Percentiles rank a stretch among this genome's conserved stretches.
Evolutionary conservation across 2,329 filamentous ascomycete species (phyloP).

Genomic region (Colletotrichum incanum): DNA sequence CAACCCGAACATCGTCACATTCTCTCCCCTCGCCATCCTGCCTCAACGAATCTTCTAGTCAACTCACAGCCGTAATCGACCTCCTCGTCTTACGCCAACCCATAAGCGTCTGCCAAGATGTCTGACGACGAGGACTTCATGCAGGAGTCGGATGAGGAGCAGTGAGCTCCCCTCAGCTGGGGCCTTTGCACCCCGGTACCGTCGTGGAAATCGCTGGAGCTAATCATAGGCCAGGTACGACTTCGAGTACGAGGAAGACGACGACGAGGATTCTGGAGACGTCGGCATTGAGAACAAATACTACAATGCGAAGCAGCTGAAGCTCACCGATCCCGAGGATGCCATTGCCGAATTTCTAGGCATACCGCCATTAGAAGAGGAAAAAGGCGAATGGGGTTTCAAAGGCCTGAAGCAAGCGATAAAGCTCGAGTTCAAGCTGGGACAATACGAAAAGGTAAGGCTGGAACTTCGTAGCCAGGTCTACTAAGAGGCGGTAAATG

Average conservation of each 20-base stretch:
- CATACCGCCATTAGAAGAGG: slow-evolving; percentile 85
- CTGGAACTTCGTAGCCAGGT: background rate
- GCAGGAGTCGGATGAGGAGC: slow-evolving; percentile 65
- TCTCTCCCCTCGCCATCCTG: background rate
- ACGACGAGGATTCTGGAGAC: slow-evolving; percentile 89
- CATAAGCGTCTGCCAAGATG: slow-evolving; percentile 53
- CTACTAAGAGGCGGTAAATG: background rate
- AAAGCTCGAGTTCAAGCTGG: slow-evolving; percentile 95
- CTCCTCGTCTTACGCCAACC: background rate
- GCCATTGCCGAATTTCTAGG: slow-evolving; percentile 94
- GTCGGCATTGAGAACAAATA: slow-evolving; percentile 99
- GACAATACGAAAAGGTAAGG: slow-evolving; percentile 84
- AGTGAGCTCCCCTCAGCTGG: slow-evolving; percentile 49
- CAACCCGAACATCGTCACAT: background rate
- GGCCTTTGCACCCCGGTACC: background rate
- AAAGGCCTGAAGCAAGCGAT: slow-evolving; percentile 98
- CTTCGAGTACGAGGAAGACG: slow-evolving; percentile 96
- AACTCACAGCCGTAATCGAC: background rate
- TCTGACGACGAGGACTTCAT: slow-evolving; percentile 68
- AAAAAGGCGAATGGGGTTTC: slow-evolving; percentile 99
- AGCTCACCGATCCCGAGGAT: slow-evolving; percentile 86
- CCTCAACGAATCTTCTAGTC: background rate
- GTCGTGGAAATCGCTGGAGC: background rate
- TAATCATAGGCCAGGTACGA: slow-evolving; percentile 75
- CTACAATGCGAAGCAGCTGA: slow-evolving; percentile 99